Conservation (phyloP, 345 rosid genomes). For the Brassica juncea region DNA sequence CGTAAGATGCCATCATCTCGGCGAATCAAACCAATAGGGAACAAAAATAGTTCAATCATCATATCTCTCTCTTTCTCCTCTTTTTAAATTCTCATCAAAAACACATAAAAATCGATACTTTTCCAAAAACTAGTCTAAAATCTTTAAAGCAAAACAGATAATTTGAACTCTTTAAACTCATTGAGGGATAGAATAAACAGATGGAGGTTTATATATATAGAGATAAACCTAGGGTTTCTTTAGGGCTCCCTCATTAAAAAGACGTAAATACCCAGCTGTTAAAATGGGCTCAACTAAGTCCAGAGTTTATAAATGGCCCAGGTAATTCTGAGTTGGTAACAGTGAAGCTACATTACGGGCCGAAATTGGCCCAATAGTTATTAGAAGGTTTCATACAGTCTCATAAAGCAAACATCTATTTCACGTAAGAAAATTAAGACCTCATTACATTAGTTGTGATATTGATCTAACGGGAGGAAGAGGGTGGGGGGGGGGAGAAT, state of each 20-base stretch:
- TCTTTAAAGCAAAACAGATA: not conserved
- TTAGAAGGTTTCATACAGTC: too few species aligned
- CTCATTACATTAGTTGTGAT: too few species aligned
- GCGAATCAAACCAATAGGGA: not conserved
- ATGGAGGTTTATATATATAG: constrained; percentile 9
- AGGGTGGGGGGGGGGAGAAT: too few species aligned
- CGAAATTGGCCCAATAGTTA: not conserved
- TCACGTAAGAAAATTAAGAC: too few species aligned
- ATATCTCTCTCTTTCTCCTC: not conserved
- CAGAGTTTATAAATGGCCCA: not conserved
- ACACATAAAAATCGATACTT: not conserved
- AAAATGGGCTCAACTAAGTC: not conserved
- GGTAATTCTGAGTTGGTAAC: not conserved
- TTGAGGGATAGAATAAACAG: not conserved
- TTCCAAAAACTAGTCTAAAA: not conserved
- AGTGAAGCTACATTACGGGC: not conserved
- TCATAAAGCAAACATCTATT: too few species aligned
- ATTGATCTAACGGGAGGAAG: too few species aligned
- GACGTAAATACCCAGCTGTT: not conserved
- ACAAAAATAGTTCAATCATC: not conserved
- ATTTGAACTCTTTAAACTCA: not conserved
- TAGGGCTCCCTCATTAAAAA: not conserved
- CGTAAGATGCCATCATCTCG: not conserved
- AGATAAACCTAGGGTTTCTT: constrained; percentile 12
- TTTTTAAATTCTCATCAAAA: not conserved